Conservation (phyloP, 2,329 filamentous ascomycete species). For the Reticulascus tulasneorum region DNA sequence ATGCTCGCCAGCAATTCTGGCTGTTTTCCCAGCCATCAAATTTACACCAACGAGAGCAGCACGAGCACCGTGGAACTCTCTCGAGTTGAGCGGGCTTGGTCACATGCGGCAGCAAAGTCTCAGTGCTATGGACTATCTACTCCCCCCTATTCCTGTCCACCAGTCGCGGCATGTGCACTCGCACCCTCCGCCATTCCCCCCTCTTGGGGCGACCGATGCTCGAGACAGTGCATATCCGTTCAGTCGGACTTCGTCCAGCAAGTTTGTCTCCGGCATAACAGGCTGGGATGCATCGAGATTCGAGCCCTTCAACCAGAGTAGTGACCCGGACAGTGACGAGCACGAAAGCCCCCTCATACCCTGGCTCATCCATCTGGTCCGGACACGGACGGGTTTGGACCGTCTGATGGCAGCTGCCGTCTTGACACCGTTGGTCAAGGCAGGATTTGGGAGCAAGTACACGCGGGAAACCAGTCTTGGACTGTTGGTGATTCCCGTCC, state of each 20-base stretch:
- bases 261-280: conserved; percentile 20
- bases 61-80: conserved; percentile 46
- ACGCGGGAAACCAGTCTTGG: conserved; percentile 60
- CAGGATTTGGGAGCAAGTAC: conserved; percentile 60
- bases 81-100: conserved; percentile 49
- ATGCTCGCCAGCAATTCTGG: conserved; percentile 64
- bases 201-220: conserved; percentile 40
- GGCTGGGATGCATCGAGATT: conserved; percentile 28
- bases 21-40: conserved; percentile 61
- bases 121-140: conserved; percentile 61
- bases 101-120: conserved; percentile 39
- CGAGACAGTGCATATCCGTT: conserved; percentile 28
- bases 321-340: conserved; percentile 46
- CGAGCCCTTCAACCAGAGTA: conserved; percentile 19
- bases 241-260: conserved; percentile 17
- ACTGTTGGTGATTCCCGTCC: conserved; percentile 64
- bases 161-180: conserved; percentile 19
- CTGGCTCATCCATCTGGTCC: conserved; percentile 65
- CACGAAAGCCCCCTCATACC: conserved; percentile 68
- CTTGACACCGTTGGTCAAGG: conserved; percentile 64
- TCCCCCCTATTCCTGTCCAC: conserved; percentile 51
- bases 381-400: conserved; percentile 53
- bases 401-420: conserved; percentile 67
- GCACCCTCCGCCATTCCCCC: conserved; percentile 47
- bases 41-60: conserved; percentile 46